Evolutionary conservation across 2,329 filamentous ascomycete species (phyloP), one percentile per base, ranked within the genome.

Genomic region (Diatrype stigma): DNA sequence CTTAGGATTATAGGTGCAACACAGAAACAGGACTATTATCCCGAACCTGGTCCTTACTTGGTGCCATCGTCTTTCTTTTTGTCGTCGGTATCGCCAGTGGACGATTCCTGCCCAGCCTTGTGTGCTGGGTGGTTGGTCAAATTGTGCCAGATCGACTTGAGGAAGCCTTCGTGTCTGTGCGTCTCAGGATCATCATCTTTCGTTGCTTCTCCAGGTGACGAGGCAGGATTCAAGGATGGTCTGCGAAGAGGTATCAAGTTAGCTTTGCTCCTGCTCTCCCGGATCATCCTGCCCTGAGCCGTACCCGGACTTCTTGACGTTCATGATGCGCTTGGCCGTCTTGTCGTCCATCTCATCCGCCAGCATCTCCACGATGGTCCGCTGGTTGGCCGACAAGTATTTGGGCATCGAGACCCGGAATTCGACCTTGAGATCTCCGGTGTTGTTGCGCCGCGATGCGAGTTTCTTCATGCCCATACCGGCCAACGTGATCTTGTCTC

Each of bases 361-460:
- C 57, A 99, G 82, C 83, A 97, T 93, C 74, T 99, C 94, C 42
- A 96, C 74, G 52, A 99, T 88, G 1, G 90, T 95, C 49, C 94
- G 82, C 75, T 99, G 92, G 73, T 96, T 97, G 44, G 87, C 82
- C 49, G 82, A 90, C 57, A 99, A 78, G 64, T 93, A 96, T 73
- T 96, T 97, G 44, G 94, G 94, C 90, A 97, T 96, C 49, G 82
- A 76, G 44, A 99, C 89, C 69, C 90, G 90, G 80, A 96, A 99
- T 69, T 99, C 93, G 6, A 99, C 91, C 67, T 84, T 87, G 53
- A 99, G 73, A 65, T 99, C 94, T 57, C 94, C 94, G 28, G 79
- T 82, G 37, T 79, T 80, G 30, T 79, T 82, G 50, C 85, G 80
- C 45, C 90, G 80, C 17, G 80, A 78, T 55, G 81, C 78, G 11